Percentiles rank a stretch among this genome's conserved stretches.
Evolutionary conservation across 2,329 filamentous ascomycete genomes (phyloP).

Genomic region (Chaetomiaceae sp.): DNA sequence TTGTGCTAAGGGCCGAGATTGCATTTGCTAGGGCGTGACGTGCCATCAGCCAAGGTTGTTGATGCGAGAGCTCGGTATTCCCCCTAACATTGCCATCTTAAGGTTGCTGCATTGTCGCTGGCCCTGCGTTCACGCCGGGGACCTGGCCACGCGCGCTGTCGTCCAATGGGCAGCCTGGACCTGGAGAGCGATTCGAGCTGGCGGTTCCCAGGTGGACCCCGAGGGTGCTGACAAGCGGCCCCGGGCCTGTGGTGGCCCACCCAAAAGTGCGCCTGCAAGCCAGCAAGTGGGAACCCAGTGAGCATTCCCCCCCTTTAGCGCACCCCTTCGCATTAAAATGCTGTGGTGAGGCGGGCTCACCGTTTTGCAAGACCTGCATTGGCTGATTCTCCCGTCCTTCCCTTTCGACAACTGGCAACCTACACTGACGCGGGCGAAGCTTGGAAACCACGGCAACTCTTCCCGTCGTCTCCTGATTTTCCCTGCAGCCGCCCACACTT

Average conservation of each 20-base stretch:
- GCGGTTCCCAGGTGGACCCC: slow-evolving; percentile 6
- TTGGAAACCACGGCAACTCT: slow-evolving; percentile 13
- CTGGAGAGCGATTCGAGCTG: not conserved
- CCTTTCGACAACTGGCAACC: no score
- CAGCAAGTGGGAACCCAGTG: slow-evolving; percentile 12
- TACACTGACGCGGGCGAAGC: slow-evolving; percentile 7
- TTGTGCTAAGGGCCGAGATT: no score
- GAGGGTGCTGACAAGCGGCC: slow-evolving; percentile 7
- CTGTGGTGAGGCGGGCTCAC: slow-evolving; percentile 15
- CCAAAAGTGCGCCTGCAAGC: slow-evolving; percentile 1
- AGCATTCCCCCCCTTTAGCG: slow-evolving; percentile 13
- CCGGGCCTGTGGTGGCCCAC: slow-evolving; percentile 6
- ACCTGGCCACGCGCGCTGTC: not conserved
- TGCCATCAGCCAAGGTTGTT: no score
- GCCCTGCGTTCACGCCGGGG: slow-evolving; percentile 11
- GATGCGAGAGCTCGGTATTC: no score
- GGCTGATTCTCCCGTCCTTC: slow-evolving; percentile 12
- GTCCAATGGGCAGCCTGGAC: slow-evolving; percentile 1
- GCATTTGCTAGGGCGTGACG: no score
- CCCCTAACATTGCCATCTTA: no score
- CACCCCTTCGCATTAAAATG: slow-evolving; percentile 17
- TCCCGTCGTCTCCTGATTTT: slow-evolving; percentile 7
- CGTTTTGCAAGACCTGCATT: slow-evolving; percentile 17
- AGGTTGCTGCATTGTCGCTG: not conserved
- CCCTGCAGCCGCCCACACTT: slow-evolving; percentile 13